A percentile compares a stretch with the other conserved stretches of the same genome.
These are phyloP conservation scores for Cystobasidiopsis lactophilus DNA, from an alignment of 768 basidiomycete genomes.

Conservation along the genomic window DNA sequence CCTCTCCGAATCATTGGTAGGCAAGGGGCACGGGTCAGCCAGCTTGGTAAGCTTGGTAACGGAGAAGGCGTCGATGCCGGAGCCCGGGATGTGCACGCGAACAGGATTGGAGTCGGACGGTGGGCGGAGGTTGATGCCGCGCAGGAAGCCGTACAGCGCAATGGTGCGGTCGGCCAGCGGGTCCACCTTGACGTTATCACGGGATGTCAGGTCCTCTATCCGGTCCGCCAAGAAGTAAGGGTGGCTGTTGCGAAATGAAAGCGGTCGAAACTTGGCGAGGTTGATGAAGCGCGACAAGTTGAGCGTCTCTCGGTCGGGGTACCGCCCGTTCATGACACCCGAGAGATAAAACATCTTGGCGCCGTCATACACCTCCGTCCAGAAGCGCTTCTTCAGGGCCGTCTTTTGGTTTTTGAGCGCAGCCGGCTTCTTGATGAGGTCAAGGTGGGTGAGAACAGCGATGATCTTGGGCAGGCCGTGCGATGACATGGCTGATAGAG, in stretches of 20 bases:
- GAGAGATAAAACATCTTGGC: constrained; percentile 96
- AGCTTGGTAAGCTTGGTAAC: constrained; percentile 51
- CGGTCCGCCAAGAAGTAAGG: constrained; percentile 89
- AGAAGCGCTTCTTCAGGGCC: constrained; percentile 86
- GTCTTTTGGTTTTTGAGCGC: constrained; percentile 79
- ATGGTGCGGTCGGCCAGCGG: constrained; percentile 86
- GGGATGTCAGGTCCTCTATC: constrained; percentile 77
- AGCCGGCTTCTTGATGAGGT: constrained; percentile 79
- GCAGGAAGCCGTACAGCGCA: constrained; percentile 82
- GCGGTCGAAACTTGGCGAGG: constrained; percentile 95
- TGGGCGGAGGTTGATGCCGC: constrained; percentile 36
- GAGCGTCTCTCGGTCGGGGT: constrained; percentile 87
- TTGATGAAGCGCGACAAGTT: constrained; percentile 83
- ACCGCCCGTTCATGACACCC: constrained; percentile 87
- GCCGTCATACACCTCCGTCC: constrained; percentile 97
- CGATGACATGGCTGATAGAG: constrained; percentile 84
- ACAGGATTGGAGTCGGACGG: constrained; percentile 44
- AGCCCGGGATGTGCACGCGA: constrained; percentile 80
- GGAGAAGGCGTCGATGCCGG: constrained; percentile 49
- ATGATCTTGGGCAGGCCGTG: constrained; percentile 99
- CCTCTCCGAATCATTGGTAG: constrained; percentile 70
- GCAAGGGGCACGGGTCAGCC: constrained; percentile 87
- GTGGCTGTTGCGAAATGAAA: constrained; percentile 84
- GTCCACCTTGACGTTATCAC: constrained; percentile 53
- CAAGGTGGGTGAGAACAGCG: constrained; percentile 83